Evolutionary conservation across 2,329 filamentous ascomycete species (phyloP), one percentile per base, ranked within the genome.

Genomic region (Phialocephala sp.): DNA sequence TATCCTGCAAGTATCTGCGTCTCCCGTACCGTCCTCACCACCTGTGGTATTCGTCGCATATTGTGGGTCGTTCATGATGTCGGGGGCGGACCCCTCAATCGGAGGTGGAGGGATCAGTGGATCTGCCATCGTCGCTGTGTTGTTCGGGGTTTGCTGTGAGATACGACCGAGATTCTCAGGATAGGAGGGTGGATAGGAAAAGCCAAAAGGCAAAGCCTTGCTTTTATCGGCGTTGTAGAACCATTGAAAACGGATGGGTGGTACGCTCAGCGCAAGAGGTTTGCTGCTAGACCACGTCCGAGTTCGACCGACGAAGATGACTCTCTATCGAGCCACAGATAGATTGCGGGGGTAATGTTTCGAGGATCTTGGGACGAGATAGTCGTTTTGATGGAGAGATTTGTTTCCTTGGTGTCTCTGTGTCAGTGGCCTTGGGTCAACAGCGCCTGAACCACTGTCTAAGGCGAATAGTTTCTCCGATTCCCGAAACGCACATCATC

Each of bases 1-100:
- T 83, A 99, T 99, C 67, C 95, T 90, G 82, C 95, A 99, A n/a
- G 93, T 96, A 76, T 97, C 92, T 64, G 85, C 69, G 55, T 77
- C 76, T 22, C 66, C 71, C 20, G 59, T 71, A 20, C 71, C 75
- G 68, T 76, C 75, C 35, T 74, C 74, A 2, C 64, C 71, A n/a
- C 65, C 65, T 8, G 52, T 64, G n/a, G 65, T 71, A 61, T 81
- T 81, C 20, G 78, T 79, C 67, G 79, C 80, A 70, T 81, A 84
- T 62, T 80, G 77, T 56, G 83, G 81, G 71, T 87, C 84, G 76
- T 86, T 87, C 85, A 86, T 87, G 71, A 87, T 70, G 70, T 87
- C 84, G 41, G 82, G 80, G 54, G 72, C 61, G 67, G 74, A 60
- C 62, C 64, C 41, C 68, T 57, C 52, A 27, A 18, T 18, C 11